Conservation (phyloP, 805 yeast genomes). For the Lachancea lanzarotensis region DNA sequence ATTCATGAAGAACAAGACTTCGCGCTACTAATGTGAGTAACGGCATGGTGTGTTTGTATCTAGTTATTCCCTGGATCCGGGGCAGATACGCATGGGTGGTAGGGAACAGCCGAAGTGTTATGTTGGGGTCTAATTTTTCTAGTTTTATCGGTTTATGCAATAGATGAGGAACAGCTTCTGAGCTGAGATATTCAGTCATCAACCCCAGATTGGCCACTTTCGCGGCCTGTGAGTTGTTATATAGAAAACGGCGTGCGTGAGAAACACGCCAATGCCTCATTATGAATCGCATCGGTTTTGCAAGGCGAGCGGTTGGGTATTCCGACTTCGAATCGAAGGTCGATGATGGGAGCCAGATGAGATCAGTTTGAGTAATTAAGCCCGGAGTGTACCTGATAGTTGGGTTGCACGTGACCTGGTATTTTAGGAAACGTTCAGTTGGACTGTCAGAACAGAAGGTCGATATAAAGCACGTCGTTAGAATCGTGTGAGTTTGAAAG, state of each 20-base stretch:
- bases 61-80: conserved; percentile 45
- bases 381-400: no score
- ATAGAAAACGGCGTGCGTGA: not conserved
- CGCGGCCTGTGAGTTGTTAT: not conserved
- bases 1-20: conserved; percentile 49
- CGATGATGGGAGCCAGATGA: no score
- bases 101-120: conserved; percentile 53
- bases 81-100: conserved; percentile 50
- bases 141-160: conserved; percentile 41
- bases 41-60: conserved; percentile 52
- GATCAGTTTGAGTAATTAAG: no score
- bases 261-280: not conserved
- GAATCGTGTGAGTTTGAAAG: no score
- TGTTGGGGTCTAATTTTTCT: conserved; percentile 38
- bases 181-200: conserved; percentile 42
- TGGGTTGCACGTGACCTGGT: no score
- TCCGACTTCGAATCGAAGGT: not conserved
- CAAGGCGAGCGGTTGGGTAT: not conserved
- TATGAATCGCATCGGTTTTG: not conserved
- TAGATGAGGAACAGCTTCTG: conserved; percentile 44
- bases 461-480: no score
- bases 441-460: no score
- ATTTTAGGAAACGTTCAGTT: no score
- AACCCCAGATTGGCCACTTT: conserved; percentile 42
- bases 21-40: conserved; percentile 49